Base-by-base conservation (phyloP, 306 rosid species). In the Sophora flavescens region DNA sequence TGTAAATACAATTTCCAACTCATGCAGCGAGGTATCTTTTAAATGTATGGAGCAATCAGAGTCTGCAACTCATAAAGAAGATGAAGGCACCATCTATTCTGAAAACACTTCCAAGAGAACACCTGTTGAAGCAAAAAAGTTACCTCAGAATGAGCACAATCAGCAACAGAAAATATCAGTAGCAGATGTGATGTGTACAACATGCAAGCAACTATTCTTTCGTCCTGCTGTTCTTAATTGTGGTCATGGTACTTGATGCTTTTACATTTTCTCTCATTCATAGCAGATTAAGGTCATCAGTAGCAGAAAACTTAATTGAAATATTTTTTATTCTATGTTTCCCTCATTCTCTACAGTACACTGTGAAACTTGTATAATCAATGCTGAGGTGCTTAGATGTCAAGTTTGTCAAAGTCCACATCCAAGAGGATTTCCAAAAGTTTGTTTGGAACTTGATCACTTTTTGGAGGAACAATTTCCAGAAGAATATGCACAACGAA, bases 181-280 rank as follows among this genome's bases (percentile, higher is more conserved):
- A 71, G 81, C 80, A 48, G 96, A 93, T 81, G 88, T 87, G 62
- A 69, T 77, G 58, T 93, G 97, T 81, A 68, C 56, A 38, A 78
- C 60, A 12, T 93, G 98, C 97, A 86, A 87, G 58, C 85, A 84
- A 61, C 77, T 93, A 68, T 78, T 89, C 13, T 78, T 86, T 81
- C 85, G 39, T 74, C 98, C 98, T 32, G 80, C 87, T 59, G 97
- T 82, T 88, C 89, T 91, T 54, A 89, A 88, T 68, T 93, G 96
- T 83, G 98, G 98, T 63, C 97, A 93, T 68, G 96, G 98, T 91
- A 89, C 16, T 18, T 67, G 66, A 17, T 72, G 38, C 33, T 35
- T 30, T 45, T 41, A 56, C 14, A 5, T 74, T 76, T 44, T 32
- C 11, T 51, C 58, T 70, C 47, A 57, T 56, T 75, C 42, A 8